These are phyloP conservation scores for Thielaviopsis musarum DNA, from an alignment of 2,329 filamentous ascomycete genomes.

Conservation along the genomic window DNA sequence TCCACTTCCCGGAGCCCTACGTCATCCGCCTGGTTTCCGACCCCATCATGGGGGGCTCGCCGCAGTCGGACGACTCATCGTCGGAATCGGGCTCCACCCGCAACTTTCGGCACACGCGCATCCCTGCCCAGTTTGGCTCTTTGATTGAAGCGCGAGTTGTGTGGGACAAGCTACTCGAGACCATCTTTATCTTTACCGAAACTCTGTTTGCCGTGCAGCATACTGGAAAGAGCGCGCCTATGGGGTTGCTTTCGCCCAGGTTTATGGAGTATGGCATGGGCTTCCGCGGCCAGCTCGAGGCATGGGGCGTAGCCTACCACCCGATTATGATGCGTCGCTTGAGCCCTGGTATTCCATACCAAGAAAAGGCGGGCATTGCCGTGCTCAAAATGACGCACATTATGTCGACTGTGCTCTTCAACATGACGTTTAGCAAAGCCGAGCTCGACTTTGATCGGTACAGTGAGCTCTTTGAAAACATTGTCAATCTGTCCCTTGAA, in stretches of 20 bases:
- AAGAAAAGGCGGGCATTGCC: slow-evolving; percentile 42
- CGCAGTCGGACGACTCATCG: background rate
- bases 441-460: slow-evolving; percentile 43
- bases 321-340: slow-evolving; percentile 33
- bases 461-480: slow-evolving; percentile 31
- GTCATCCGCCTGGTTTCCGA: slow-evolving; percentile 32
- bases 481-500: slow-evolving; percentile 40
- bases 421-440: slow-evolving; percentile 42
- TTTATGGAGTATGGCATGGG: slow-evolving; percentile 30
- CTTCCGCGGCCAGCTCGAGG: slow-evolving; percentile 33
- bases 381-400: slow-evolving; percentile 46
- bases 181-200: slow-evolving; percentile 42
- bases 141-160: slow-evolving; percentile 37
- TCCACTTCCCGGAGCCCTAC: slow-evolving; percentile 46
- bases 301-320: slow-evolving; percentile 40
- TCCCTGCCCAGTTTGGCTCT: slow-evolving; percentile 30
- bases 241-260: slow-evolving; percentile 33
- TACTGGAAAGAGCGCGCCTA: slow-evolving; percentile 31
- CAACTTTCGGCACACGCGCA: background rate
- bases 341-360: slow-evolving; percentile 30
- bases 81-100: background rate
- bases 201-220: slow-evolving; percentile 27
- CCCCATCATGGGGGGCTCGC: background rate
- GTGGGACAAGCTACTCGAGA: slow-evolving; percentile 39
- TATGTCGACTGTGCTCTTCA: slow-evolving; percentile 38